Evolutionary conservation across 768 basidiomycete genomes (phyloP).

Genomic region (Tulasnella sp.): DNA sequence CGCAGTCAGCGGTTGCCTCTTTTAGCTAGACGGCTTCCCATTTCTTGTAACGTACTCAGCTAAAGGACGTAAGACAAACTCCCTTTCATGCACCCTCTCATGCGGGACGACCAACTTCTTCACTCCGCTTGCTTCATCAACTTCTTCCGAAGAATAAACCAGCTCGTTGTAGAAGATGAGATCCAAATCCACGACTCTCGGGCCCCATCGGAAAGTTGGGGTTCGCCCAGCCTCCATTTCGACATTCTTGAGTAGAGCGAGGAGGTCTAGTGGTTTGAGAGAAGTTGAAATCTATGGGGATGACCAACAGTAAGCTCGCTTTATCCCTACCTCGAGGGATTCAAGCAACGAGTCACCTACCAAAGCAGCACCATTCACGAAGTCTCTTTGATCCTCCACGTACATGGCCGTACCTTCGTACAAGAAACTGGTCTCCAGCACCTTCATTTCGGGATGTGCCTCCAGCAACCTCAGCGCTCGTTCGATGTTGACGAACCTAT

Average conservation of each 20-base stretch:
- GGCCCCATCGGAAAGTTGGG: slow-evolving; percentile 80
- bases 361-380: slow-evolving; percentile 89
- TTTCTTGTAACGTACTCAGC: slow-evolving; percentile 71
- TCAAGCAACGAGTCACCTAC: slow-evolving; percentile 51
- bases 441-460: slow-evolving; percentile 48
- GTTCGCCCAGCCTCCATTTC: slow-evolving; percentile 78
- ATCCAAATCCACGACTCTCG: slow-evolving; percentile 88
- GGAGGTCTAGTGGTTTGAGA: slow-evolving; percentile 59
- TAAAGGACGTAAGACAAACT: slow-evolving; percentile 89
- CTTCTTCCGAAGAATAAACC: slow-evolving; percentile 57
- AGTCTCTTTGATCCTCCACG: slow-evolving; percentile 82
- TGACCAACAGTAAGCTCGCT: slow-evolving; percentile 37
- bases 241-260: slow-evolving; percentile 69
- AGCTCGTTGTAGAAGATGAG: slow-evolving; percentile 71
- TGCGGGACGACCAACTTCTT: slow-evolving; percentile 86
- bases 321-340: slow-evolving; percentile 47
- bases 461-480: slow-evolving; percentile 74
- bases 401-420: slow-evolving; percentile 98
- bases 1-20: not conserved
- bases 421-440: slow-evolving; percentile 83
- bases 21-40: slow-evolving; percentile 49
- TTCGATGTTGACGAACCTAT: slow-evolving; percentile 81
- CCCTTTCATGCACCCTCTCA: slow-evolving; percentile 75
- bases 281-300: slow-evolving; percentile 73
- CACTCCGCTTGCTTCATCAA: slow-evolving; percentile 45